Base-by-base conservation (phyloP, 257 asterid genomes). In the Echium plantagineum region DNA sequence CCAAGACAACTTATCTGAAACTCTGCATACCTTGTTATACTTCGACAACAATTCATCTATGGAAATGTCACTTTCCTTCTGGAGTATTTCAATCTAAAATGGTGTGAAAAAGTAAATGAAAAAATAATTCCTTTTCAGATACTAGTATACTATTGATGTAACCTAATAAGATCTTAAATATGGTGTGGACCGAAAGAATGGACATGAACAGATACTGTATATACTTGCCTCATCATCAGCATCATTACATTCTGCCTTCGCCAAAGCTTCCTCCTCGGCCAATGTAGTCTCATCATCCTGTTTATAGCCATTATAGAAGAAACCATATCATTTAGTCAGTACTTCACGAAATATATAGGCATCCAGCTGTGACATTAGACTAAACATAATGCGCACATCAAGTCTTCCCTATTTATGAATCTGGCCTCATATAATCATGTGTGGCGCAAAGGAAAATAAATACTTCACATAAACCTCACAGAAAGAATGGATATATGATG, bases 251-350 rank as follows among this genome's bases (percentile, higher is more conserved):
- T 93, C 97, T 13, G 79, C 88, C 69, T 86, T 76, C 47, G 94
- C 89, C 59, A 86, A 71, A 69, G 86, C 88, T 71, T 93, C 98
- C 80, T 93, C 97, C 86, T 89, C 97, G 62, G 73, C 48, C 74
- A 93, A 79, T 57, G 98, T 89, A 57, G 97, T 78, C 74, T 93
- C 98, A 57, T 93, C 98, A 81, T 89, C 98, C 98, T 89, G 80
- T 72, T 72, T 56, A 56, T 56, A 3, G 31, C 24, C 7, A 53
- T 8, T 7, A 53, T n/a, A 53, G 28, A 19, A 53, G 57, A 18
- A 4, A 52, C 21, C 56, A 53, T 19, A 53, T 2, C 12, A 9
- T 42, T 53, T 53, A 2, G 15, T 53, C 7, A 53, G 57, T 53
- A 19, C 15, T 53, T 21, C 57, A 53, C 32, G 2, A 42, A 10